Base-by-base conservation (phyloP, 208 protist genomes). In the Trypanosoma vivax region DNA sequence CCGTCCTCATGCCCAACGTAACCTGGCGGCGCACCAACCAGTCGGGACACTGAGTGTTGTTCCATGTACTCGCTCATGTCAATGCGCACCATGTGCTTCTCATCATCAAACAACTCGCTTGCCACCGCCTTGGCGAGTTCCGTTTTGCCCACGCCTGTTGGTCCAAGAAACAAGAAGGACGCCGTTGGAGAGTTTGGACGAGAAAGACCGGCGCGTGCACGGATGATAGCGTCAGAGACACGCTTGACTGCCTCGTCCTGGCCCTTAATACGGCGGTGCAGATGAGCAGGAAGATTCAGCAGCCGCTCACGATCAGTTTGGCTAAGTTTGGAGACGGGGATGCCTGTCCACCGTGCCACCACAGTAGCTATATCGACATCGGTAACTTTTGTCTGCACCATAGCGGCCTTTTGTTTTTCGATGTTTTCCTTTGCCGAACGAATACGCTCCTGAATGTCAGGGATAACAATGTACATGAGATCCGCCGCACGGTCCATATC, bases 1-100 rank as follows among this genome's bases (percentile, higher is more conserved):
- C 95, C 96, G 55, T 97, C 73, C 5, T 98, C 96, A 49, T 96
- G 96, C 18, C 96, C 96, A 18, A 98, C 85, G 45, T 98, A 98
- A 11, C 96, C 96, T 9, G 96, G 95, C 19, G 96, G 93, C 2
- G 92, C 73, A 30, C 97, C 97, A 53, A 99, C 97, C 0, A 99
- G 71, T 10, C 95, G 61, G 0, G 89, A 48, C 4, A 98, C 87
- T 0, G 73, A 62, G 60, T 97, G 92, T 41, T 79, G 43, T 66
- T 98, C 92, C 83, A 95, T 97, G 61, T 98, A 99, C 75, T 98
- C 95, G 49, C 60, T 83, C 95, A 98, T 98, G 77, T 99, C 96
- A 25, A 99, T 83, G 18, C 94, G 74, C 4, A 98, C 73, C 51
- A 99, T 94, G 38, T 88, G 52, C 11, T 92, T 79, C 27, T 98